phyloP scores from a whole-genome alignment of 2,329 filamentous ascomycete genomes.

The Botrytis fragariae region DNA sequence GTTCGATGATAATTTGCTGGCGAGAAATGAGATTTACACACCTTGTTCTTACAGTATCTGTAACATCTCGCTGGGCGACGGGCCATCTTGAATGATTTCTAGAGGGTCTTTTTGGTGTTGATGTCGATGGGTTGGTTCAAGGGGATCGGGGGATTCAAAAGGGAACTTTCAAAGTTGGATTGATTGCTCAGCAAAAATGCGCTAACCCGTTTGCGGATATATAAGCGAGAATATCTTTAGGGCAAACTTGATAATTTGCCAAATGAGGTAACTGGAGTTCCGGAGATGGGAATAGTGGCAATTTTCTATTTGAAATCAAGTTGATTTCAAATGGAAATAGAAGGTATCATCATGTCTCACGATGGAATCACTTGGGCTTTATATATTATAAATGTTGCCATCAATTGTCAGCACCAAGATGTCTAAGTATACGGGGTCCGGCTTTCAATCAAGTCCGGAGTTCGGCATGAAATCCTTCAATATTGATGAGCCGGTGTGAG shows the following conservation, averaged over 20 bases:
- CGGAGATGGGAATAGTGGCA: constrained; percentile 14
- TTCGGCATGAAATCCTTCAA: background rate
- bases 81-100: constrained; percentile 86
- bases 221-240: constrained; percentile 20
- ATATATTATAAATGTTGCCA: background rate
- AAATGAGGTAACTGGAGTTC: constrained; percentile 6
- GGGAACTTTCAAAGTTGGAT: constrained; percentile 6
- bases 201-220: constrained; percentile 7
- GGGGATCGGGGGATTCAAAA: constrained; percentile 23
- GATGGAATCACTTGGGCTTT: constrained; percentile 20
- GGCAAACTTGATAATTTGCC: constrained; percentile 4
- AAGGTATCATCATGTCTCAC: constrained; percentile 18
- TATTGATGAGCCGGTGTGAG: background rate
- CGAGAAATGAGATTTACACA: constrained; percentile 48
- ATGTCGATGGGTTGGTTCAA: constrained; percentile 33
- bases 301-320: constrained; percentile 17
- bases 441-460: background rate
- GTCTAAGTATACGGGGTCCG: background rate
- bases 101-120: constrained; percentile 49
- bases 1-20: constrained; percentile 12
- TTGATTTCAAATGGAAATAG: background rate
- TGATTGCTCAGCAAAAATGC: constrained; percentile 5
- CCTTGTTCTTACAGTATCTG: constrained; percentile 99
- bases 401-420: background rate
- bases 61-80: constrained; percentile 99